Evolutionary conservation across 2,329 filamentous ascomycete genomes (phyloP).

Genomic region (Cladophialophora yegresii): DNA sequence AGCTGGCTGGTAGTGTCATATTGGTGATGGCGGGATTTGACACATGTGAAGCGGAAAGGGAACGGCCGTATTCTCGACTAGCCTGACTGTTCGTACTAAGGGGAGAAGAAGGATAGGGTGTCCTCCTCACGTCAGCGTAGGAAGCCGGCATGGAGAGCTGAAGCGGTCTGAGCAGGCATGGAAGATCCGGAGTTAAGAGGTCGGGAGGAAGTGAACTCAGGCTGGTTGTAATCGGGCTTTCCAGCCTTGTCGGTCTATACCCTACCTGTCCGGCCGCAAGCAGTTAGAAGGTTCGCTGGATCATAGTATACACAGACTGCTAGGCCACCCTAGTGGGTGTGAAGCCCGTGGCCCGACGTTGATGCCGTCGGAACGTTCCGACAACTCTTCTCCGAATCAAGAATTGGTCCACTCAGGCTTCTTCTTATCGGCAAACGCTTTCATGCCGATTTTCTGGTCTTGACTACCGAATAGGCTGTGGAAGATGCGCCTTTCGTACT

Average conservation of each 20-base stretch:
- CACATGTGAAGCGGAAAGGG: neutral
- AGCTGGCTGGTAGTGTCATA: neutral
- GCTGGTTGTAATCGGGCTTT: neutral
- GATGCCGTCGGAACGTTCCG: neutral
- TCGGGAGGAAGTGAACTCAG: neutral
- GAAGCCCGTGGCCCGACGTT: neutral
- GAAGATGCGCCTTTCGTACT: constrained; percentile 92
- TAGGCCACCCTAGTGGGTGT: neutral
- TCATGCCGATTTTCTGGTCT: constrained; percentile 97
- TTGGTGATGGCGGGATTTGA: neutral
- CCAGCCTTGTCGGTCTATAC: neutral
- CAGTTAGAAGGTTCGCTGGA: neutral
- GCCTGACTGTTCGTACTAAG: neutral
- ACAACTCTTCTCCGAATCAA: constrained; percentile 5
- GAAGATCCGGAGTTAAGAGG: neutral
- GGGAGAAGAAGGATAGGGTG: neutral
- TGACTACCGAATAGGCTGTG: constrained; percentile 89
- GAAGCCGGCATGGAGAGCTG: neutral
- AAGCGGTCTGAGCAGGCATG: neutral
- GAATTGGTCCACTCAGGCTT: constrained; percentile 76
- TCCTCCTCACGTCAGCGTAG: neutral
- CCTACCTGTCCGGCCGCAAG: neutral
- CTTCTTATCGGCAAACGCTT: constrained; percentile 91
- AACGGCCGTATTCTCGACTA: neutral
- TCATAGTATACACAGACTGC: neutral